Evolutionary conservation across 2,329 filamentous ascomycete genomes (phyloP).

Genomic region (Colletotrichum euphorbiae): DNA sequence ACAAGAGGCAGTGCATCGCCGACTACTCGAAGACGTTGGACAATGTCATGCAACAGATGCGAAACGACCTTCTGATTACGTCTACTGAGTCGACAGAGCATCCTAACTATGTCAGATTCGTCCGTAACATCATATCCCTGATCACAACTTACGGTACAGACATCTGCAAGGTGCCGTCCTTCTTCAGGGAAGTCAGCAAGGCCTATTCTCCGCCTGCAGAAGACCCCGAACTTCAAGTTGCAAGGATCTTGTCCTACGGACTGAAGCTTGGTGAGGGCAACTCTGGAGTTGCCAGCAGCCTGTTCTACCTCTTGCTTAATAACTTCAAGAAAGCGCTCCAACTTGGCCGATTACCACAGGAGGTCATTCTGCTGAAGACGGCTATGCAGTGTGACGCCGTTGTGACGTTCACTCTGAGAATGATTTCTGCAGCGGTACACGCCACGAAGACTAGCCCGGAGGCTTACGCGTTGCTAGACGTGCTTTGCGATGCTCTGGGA

Average conservation of each 20-base stretch:
- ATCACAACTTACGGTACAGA: conserved; percentile 66
- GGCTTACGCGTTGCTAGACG: conserved; percentile 62
- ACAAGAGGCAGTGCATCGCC: conserved; percentile 51
- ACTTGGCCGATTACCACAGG: conserved; percentile 60
- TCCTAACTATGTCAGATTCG: conserved; percentile 61
- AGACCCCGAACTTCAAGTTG: conserved; percentile 68
- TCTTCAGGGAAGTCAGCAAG: conserved; percentile 67
- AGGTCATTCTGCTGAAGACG: conserved; percentile 58
- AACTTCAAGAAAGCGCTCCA: conserved; percentile 67
- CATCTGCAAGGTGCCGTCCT: conserved; percentile 65
- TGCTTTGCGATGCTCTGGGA: conserved; percentile 60
- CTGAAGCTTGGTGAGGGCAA: conserved; percentile 66
- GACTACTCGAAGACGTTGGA: conserved; percentile 59
- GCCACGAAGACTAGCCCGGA: conserved; percentile 50
- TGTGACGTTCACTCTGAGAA: conserved; percentile 61
- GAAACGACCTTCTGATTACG: conserved; percentile 58
- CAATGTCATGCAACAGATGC: conserved; percentile 66
- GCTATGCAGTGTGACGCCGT: conserved; percentile 62
- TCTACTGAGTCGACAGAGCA: conserved; percentile 54
- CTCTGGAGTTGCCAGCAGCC: conserved; percentile 56
- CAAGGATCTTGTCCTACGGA: conserved; percentile 67
- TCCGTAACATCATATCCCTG: conserved; percentile 63
- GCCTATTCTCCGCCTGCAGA: conserved; percentile 67
- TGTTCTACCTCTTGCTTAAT: conserved; percentile 69
- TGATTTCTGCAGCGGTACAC: conserved; percentile 65